Conservation (phyloP, 176 grass and related monocot genomes). For the Puccinellia tenuiflora region DNA sequence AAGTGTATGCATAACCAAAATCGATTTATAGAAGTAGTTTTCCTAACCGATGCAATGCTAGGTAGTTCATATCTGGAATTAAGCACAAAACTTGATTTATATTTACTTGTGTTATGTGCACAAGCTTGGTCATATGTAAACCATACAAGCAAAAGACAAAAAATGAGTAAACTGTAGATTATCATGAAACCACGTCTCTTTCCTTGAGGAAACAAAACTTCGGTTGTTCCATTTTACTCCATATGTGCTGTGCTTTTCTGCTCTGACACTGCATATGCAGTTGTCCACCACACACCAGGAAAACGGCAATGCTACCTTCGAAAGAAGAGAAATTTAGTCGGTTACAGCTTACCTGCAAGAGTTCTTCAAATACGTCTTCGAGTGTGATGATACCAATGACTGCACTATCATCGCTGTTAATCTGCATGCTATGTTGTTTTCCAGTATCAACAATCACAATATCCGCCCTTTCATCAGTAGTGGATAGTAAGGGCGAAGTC, state of each 20-base stretch:
- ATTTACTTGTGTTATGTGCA: neutral
- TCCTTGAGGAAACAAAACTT: neutral
- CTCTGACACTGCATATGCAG: neutral
- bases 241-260: neutral
- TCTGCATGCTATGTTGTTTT: conserved; percentile 43
- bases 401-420: conserved; percentile 72
- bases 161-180: neutral
- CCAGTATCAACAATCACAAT: conserved; percentile 71
- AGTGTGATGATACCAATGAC: conserved; percentile 99
- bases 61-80: neutral
- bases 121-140: neutral
- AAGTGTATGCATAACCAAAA: neutral
- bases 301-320: neutral
- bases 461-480: conserved; percentile 43
- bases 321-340: conserved; percentile 13
- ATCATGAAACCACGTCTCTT: neutral
- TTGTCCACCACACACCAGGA: neutral
- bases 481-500: conserved; percentile 62
- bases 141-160: neutral
- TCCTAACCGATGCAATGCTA: neutral
- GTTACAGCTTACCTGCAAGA: conserved; percentile 63
- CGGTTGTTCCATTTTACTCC: neutral
- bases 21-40: neutral
- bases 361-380: conserved; percentile 99
- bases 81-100: neutral